These are phyloP conservation scores for Fonsecaea erecta DNA, from an alignment of 2,329 filamentous ascomycete species.

Conservation along the genomic window DNA sequence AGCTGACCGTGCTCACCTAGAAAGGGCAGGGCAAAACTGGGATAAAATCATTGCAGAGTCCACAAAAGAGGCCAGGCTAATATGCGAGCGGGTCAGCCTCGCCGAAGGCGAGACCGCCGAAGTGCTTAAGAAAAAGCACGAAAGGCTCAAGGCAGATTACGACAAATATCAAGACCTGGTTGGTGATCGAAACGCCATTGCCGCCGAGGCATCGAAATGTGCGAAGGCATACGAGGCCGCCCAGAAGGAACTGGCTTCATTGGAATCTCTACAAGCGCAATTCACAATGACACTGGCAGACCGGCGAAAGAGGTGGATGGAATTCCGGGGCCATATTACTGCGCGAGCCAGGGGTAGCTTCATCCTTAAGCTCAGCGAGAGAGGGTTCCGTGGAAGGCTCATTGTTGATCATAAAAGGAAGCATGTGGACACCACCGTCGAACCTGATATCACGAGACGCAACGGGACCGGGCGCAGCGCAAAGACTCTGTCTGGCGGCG, in stretches of 20 bases:
- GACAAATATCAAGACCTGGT: constrained; percentile 62
- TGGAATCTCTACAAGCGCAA: constrained; percentile 49
- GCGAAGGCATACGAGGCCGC: constrained; percentile 45
- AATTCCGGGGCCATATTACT: constrained; percentile 83
- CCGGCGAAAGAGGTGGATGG: constrained; percentile 75
- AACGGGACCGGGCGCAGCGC: constrained; percentile 76
- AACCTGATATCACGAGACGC: constrained; percentile 71
- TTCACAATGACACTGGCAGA: constrained; percentile 66
- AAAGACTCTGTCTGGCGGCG: constrained; percentile 90
- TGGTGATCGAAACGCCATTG: constrained; percentile 68
- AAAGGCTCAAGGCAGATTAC: constrained; percentile 64
- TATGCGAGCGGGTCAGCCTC: constrained; percentile 65
- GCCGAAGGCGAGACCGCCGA: constrained; percentile 66
- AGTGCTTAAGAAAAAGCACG: constrained; percentile 54
- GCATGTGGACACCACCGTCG: constrained; percentile 75
- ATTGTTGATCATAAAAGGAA: constrained; percentile 76
- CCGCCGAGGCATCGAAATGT: constrained; percentile 50
- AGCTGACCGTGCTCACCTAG: constrained; percentile 51
- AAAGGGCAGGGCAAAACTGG: constrained; percentile 46
- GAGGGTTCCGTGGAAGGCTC: constrained; percentile 83
- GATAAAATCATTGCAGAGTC: constrained; percentile 58
- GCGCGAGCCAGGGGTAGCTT: constrained; percentile 85
- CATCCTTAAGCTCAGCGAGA: constrained; percentile 83
- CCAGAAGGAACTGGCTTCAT: constrained; percentile 45
- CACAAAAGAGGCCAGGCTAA: constrained; percentile 58